Base-by-base conservation (phyloP, 345 rosid genomes). In the Camelina hispida region DNA sequence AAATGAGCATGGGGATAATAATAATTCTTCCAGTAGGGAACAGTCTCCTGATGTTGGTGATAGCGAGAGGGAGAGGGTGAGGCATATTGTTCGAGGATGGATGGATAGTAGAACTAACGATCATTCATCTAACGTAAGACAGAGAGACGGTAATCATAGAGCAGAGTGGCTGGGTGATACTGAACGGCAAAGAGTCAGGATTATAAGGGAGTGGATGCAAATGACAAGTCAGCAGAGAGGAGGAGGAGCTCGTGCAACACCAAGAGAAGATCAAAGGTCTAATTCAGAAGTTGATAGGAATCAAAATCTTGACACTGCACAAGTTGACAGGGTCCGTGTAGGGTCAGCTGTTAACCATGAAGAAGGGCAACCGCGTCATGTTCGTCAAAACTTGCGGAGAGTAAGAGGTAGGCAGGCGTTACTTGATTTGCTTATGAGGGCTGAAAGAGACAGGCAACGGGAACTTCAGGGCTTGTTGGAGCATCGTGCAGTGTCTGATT, bases 91-190 rank as follows among this genome's bases (percentile, higher is more conserved):
- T 30, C 88, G 90, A 68, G 98, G 98, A 62, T 93, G 96, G 99
- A 91, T 86, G 96, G 95, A 88, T 68, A 91, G 83, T 78, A 96
- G 91, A 46, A 84, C 87, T 28, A 78, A 87, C 74, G 91, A 87
- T 65, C 94, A 72, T 74, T 79, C 94, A 4, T 79, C 93, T 15
- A 91, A 79, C 79, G 82, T 81, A 13, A 72, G 90, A 32, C 97
- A 81, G 62, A 82, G 89, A 79, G 87, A 78, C 23, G 84, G 84
- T 57, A 89, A 81, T 66, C 80, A 91, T 7, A 84, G 97, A 85
- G 89, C 83, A 14, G 99, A 96, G 73, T 96, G 93, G 97, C 91
- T 96, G 69, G 99, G 96, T 62, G 98, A 96, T 84, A 93, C 88
- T 25, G 99, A 96, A 81, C 90, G 99, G 0, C 98, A 93, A 80